Evolutionary conservation across 345 rosid species (phyloP).

Genomic region (Dipteronia dyeriana): DNA sequence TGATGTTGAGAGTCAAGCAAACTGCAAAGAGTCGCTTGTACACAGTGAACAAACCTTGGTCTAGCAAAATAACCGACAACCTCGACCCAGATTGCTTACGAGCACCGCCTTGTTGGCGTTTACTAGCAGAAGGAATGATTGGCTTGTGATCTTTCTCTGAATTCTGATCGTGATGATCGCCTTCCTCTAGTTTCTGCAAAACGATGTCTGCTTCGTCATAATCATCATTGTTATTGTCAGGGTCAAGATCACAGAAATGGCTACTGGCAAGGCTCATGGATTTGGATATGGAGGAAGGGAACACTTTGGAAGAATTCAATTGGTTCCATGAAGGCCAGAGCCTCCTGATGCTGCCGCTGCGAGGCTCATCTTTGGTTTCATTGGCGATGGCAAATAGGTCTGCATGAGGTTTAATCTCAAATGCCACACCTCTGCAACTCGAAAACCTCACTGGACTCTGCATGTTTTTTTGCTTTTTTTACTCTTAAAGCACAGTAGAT

Average conservation of each 20-base stretch:
- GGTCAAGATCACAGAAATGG: slow-evolving; percentile 72
- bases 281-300: slow-evolving; percentile 42
- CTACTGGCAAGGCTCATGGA: slow-evolving; percentile 59
- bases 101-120: slow-evolving; percentile 37
- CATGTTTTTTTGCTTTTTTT: not conserved
- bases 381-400: not conserved
- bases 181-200: slow-evolving; percentile 43
- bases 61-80: slow-evolving; percentile 67
- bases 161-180: slow-evolving; percentile 20
- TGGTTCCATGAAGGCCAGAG: too few relatives aligned
- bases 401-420: slow-evolving; percentile 17
- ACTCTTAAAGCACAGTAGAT: not conserved
- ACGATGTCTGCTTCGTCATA: slow-evolving; percentile 5
- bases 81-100: slow-evolving; percentile 51
- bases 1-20: slow-evolving; percentile 48
- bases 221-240: slow-evolving; percentile 12
- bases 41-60: slow-evolving; percentile 78
- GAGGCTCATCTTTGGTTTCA: not conserved
- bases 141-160: slow-evolving; percentile 19
- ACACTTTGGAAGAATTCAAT: slow-evolving; percentile 12
- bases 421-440: slow-evolving; percentile 15
- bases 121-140: slow-evolving; percentile 29
- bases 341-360: not conserved
- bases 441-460: slow-evolving; percentile 10
- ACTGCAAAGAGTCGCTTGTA: slow-evolving; percentile 69